These are phyloP conservation scores for Barbatosphaeria neglecta DNA, from an alignment of 495 filamentous ascomycete genomes.

Conservation along the genomic window DNA sequence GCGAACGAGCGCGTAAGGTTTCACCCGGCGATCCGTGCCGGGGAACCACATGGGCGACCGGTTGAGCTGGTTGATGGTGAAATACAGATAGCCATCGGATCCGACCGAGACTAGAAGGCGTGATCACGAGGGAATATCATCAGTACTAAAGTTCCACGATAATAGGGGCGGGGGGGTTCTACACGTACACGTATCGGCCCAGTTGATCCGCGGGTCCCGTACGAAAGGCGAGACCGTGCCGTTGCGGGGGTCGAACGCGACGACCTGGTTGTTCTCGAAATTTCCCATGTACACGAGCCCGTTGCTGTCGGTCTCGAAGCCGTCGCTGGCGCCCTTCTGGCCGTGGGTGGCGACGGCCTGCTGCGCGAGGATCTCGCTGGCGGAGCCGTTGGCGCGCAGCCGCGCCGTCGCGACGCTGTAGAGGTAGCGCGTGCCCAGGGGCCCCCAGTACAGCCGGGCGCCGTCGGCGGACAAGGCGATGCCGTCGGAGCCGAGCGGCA, in stretches of 20 bases:
- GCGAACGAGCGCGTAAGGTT: slow-evolving; percentile 25
- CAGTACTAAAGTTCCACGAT: too few relatives aligned
- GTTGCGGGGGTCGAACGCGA: slow-evolving; percentile 27
- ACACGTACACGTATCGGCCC: slow-evolving; percentile 26
- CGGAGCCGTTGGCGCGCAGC: slow-evolving; percentile 12
- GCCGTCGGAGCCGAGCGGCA: slow-evolving; percentile 23
- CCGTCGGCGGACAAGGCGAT: slow-evolving; percentile 26
- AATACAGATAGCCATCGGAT: slow-evolving; percentile 28
- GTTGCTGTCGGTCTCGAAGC: slow-evolving; percentile 20
- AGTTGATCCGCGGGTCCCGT: slow-evolving; percentile 28
- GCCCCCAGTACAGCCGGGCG: slow-evolving; percentile 23
- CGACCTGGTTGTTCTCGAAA: slow-evolving; percentile 24
- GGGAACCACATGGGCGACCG: slow-evolving; percentile 10
- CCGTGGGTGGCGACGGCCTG: slow-evolving; percentile 13
- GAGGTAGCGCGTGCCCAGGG: slow-evolving; percentile 19
- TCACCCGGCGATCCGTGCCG: slow-evolving; percentile 14
- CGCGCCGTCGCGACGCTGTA: slow-evolving; percentile 20
- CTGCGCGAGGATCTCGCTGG: slow-evolving; percentile 17
- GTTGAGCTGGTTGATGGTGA: slow-evolving; percentile 31
- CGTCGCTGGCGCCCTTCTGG: slow-evolving; percentile 25
- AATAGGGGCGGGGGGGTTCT: background rate
- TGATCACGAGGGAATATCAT: too few relatives aligned
- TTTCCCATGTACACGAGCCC: slow-evolving; percentile 22
- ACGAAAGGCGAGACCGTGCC: slow-evolving; percentile 21
- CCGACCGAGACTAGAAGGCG: slow-evolving; percentile 12